Evolutionary conservation across 306 rosid species (phyloP).

Genomic region (Amphicarpaea edgeworthii): DNA sequence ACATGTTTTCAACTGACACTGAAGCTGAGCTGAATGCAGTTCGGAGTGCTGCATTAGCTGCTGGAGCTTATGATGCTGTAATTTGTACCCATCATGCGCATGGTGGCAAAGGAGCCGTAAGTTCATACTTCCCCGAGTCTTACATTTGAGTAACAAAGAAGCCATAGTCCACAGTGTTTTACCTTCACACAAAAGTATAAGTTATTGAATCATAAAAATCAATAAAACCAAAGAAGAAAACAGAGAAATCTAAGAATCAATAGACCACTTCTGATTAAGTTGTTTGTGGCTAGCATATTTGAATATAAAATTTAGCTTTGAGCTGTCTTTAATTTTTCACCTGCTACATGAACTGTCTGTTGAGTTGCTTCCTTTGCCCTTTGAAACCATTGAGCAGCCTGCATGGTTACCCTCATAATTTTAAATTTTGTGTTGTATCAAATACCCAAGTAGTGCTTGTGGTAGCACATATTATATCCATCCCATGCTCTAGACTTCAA

Average conservation of each 20-base stretch:
- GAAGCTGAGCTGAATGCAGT: constrained; percentile 88
- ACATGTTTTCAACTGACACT: constrained; percentile 87
- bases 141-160: constrained; percentile 36
- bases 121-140: constrained; percentile 42
- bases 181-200: constrained; percentile 12
- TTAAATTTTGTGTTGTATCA: constrained; percentile 19
- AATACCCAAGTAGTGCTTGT: constrained; percentile 25
- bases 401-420: neutral
- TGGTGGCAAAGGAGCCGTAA: constrained; percentile 98
- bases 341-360: neutral
- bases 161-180: constrained; percentile 18
- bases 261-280: constrained; percentile 19
- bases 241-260: constrained; percentile 10
- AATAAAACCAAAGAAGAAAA: neutral
- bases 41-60: constrained; percentile 71
- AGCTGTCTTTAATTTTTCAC: constrained; percentile 14
- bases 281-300: constrained; percentile 22
- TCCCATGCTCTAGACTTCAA: constrained; percentile 17
- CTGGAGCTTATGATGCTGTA: constrained; percentile 94
- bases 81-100: constrained; percentile 94
- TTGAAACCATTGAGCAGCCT: constrained; percentile 1
- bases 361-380: constrained; percentile 23
- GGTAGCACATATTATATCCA: constrained; percentile 5
- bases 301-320: constrained; percentile 3
- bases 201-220: constrained; percentile 35